Evolutionary conservation across 805 yeast genomes (phyloP), one percentile per base, ranked within the genome.

Genomic region (Jamesozyma spencerorum): DNA sequence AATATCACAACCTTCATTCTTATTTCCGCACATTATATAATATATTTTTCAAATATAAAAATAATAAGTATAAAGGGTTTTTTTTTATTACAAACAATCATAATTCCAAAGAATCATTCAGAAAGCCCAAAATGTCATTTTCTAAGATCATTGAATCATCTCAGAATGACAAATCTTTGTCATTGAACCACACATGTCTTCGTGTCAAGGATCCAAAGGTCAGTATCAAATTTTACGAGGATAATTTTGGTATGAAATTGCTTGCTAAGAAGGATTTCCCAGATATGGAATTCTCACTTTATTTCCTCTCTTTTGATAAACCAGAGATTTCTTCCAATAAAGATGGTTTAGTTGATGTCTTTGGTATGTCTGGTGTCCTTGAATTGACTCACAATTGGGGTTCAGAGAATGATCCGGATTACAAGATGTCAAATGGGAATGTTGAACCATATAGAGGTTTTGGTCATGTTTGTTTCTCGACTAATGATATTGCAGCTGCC

Each of bases 381-480:
- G 97, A 87, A 62, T 71, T 90, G 54, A 76, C 87, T 47, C 94
- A 86, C 64, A 74, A 80, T 54, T 78, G 83, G 65, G 92, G 90
- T 10, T 69, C 79, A 36, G 84, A 82, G 62, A 62, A 60, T 43
- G 79, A 77, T 48, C 63, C 68, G 2, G 59, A 64, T 7, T 86
- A 69, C 64, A 69, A 63, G 44, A 62, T 81, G 37, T 81, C 75
- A 65, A 82, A 81, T 56, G 98, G 98, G 44, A 90, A 92, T 59
- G 77, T 71, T 7, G 86, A 81, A 39, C 90, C 94, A 31, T 69
- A 77, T 60, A 74, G 90, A 49, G 97, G 98, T 0, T 90, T 88
- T 57, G 98, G 98, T 18, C 98, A 90, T 64, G 78, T 87, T 44
- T 86, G 96, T 63, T 65, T 90, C 49, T 72, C 95, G 1, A 95